Evolutionary conservation across 208 protist species (phyloP).

Genomic region (Leishmania major): DNA sequence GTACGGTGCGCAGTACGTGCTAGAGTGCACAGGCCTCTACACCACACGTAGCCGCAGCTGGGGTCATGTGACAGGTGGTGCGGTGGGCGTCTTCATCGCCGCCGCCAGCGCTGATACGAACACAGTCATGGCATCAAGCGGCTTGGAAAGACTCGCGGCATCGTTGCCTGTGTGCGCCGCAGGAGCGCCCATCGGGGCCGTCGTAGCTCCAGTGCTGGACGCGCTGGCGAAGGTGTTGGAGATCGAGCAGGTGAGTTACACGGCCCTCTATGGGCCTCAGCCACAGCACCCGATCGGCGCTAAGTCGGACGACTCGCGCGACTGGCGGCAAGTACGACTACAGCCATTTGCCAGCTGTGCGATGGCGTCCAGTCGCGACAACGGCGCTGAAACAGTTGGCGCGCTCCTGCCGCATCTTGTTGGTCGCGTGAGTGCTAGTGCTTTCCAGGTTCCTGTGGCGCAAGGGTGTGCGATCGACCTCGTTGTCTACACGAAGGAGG

Average conservation of each 20-base stretch:
- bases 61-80: constrained; percentile 93
- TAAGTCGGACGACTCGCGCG: constrained; percentile 88
- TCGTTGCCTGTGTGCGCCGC: constrained; percentile 93
- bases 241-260: constrained; percentile 97
- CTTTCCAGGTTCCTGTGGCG: constrained; percentile 97
- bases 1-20: constrained; percentile 91
- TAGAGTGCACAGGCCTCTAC: constrained; percentile 99
- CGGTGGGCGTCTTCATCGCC: constrained; percentile 98
- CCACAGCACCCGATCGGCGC: constrained; percentile 96
- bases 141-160: constrained; percentile 77
- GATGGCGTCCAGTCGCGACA: constrained; percentile 95
- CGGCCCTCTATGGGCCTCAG: constrained; percentile 96
- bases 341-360: constrained; percentile 63
- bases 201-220: constrained; percentile 96
- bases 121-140: constrained; percentile 96
- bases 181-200: constrained; percentile 99
- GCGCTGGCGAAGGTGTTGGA: constrained; percentile 94
- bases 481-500: constrained; percentile 84
- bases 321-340: constrained; percentile 96
- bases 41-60: constrained; percentile 87
- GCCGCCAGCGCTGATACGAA: constrained; percentile 95
- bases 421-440: constrained; percentile 85
- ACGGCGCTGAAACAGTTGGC: constrained; percentile 97
- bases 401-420: constrained; percentile 87
- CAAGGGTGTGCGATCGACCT: constrained; percentile 99